phyloP scores from a whole-genome alignment of 1,139 yeast species.

The Nakaseomyces glabratus region DNA sequence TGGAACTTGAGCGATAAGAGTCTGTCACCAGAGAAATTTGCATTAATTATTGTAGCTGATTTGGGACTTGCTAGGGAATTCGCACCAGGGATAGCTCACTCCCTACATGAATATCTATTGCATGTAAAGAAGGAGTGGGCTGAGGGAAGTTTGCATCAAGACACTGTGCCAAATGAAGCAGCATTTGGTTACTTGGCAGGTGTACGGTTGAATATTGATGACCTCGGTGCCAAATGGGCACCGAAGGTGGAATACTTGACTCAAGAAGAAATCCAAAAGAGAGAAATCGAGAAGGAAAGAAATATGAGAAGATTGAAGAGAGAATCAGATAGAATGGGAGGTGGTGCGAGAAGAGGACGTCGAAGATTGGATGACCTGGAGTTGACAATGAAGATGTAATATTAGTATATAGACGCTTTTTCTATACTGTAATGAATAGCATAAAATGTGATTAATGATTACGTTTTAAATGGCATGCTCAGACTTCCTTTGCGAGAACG shows the following conservation, averaged over 20 bases:
- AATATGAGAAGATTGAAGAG: conserved; percentile 85
- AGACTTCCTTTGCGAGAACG: no score
- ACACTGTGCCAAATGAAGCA: conserved; percentile 47
- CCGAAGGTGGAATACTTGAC: conserved; percentile 81
- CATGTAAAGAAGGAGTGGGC: conserved; percentile 73
- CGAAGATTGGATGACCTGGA: conserved; percentile 55
- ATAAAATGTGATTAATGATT: no score
- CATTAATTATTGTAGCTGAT: conserved; percentile 72
- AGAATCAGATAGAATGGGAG: conserved; percentile 54
- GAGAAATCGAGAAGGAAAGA: conserved; percentile 92
- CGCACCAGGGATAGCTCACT: conserved; percentile 80
- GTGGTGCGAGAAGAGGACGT: conserved; percentile 36
- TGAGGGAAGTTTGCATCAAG: conserved; percentile 64
- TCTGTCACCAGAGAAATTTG: conserved; percentile 78
- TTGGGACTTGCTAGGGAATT: conserved; percentile 80
- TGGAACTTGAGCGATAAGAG: conserved; percentile 59
- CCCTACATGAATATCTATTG: conserved; percentile 71
- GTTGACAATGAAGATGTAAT: conserved; percentile 12
- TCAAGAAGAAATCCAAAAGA: conserved; percentile 87
- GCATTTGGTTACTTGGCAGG: conserved; percentile 57
- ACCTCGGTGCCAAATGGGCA: conserved; percentile 71
- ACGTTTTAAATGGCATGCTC: no score
- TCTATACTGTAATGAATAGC: conserved; percentile 2
- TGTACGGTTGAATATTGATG: conserved; percentile 50
- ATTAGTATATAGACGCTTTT: background rate